Conservation (phyloP, 1,139 yeast species). For the Geotrichum candidum region DNA sequence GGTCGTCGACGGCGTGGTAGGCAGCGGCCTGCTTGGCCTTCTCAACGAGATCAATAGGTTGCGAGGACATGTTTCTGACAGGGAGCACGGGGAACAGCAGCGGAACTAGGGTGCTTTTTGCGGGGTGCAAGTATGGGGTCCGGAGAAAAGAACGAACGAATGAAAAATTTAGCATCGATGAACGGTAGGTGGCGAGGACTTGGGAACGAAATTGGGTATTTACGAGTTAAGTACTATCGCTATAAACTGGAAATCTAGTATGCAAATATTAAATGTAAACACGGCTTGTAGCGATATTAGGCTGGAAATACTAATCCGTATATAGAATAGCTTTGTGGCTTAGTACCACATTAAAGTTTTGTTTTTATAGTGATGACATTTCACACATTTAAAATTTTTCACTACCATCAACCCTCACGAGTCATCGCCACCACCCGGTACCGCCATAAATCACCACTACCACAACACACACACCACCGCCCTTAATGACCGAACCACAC, state of each 20-base stretch:
- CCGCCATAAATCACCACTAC: not conserved
- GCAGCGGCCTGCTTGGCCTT: conserved; percentile 82
- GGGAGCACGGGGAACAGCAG: not conserved
- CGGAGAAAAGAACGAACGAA: not conserved
- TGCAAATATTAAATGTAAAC: not conserved
- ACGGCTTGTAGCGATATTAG: not conserved
- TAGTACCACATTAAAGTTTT: not conserved
- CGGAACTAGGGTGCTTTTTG: not conserved
- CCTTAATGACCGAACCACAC: not conserved
- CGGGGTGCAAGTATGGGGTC: not conserved
- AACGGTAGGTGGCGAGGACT: not conserved
- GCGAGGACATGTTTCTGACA: not conserved
- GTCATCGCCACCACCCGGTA: not conserved
- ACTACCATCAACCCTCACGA: not conserved
- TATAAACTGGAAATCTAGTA: not conserved
- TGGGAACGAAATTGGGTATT: not conserved
- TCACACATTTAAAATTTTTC: not conserved
- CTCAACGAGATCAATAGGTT: conserved; percentile 37
- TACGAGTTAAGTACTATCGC: not conserved
- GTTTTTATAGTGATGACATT: not conserved
- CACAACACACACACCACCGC: not conserved
- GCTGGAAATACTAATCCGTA: not conserved
- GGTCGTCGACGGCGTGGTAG: conserved; percentile 85
- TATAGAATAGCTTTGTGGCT: not conserved
- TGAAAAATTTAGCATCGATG: not conserved